Evolutionary conservation across 2,329 filamentous ascomycete genomes (phyloP).

Genomic region (Diaporthe sp.): DNA sequence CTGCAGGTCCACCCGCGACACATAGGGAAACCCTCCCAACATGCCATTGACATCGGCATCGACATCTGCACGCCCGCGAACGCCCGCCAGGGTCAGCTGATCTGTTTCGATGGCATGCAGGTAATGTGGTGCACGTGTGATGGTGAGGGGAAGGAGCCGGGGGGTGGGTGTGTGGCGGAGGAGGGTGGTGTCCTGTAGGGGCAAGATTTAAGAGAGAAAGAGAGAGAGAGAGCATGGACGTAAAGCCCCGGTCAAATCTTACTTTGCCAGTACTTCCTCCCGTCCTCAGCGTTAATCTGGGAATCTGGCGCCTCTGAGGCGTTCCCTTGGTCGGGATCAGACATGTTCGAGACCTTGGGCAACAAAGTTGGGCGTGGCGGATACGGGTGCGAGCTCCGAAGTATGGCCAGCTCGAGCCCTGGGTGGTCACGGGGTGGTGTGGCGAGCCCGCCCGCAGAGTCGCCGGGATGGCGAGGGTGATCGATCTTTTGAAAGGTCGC

Average conservation of each 20-base stretch:
- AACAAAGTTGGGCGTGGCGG: background rate
- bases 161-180: no score
- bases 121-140: background rate
- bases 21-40: constrained; percentile 79
- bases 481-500: constrained; percentile 19
- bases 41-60: constrained; percentile 74
- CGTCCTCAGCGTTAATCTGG: constrained; percentile 52
- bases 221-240: background rate
- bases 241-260: constrained; percentile 14
- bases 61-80: constrained; percentile 42
- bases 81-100: constrained; percentile 13
- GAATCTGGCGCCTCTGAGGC: constrained; percentile 49
- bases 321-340: constrained; percentile 21
- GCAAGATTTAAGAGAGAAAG: no score
- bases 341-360: constrained; percentile 17
- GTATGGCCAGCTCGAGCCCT: background rate
- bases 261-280: constrained; percentile 63
- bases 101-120: constrained; percentile 12
- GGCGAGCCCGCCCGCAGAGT: background rate
- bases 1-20: constrained; percentile 79
- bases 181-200: background rate
- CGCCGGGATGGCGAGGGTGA: constrained; percentile 9
- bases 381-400: constrained; percentile 6
- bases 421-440: background rate
- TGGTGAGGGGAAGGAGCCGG: background rate